phyloP scores from a whole-genome alignment of 768 basidiomycete genomes.

The Porpolomopsis calyptriformis region DNA sequence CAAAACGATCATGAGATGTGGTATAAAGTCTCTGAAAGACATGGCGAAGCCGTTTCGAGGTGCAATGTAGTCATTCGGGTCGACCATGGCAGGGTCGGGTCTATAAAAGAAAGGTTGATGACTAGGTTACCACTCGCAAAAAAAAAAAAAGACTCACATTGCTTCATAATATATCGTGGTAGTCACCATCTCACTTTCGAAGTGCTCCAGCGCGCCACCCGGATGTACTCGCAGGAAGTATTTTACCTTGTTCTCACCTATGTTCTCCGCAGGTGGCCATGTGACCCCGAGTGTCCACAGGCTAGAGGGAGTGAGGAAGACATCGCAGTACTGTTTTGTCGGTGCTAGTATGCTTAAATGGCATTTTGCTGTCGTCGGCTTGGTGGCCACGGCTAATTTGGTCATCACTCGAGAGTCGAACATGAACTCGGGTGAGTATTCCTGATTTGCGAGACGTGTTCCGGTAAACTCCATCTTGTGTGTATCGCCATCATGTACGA shows the following conservation, averaged over 20 bases:
- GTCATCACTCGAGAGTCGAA: slow-evolving; percentile 70
- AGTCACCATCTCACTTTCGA: slow-evolving; percentile 69
- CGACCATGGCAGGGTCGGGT: slow-evolving; percentile 66
- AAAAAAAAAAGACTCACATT: slow-evolving; percentile 37
- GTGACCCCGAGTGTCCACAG: slow-evolving; percentile 67
- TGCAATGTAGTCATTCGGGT: slow-evolving; percentile 68
- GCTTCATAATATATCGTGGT: slow-evolving; percentile 83
- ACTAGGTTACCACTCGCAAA: neutral
- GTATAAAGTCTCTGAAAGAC: slow-evolving; percentile 70
- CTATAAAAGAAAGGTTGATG: slow-evolving; percentile 25
- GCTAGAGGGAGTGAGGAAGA: slow-evolving; percentile 58
- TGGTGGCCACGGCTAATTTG: slow-evolving; percentile 65
- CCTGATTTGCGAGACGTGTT: slow-evolving; percentile 56
- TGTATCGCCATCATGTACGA: slow-evolving; percentile 65
- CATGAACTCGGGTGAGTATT: slow-evolving; percentile 56
- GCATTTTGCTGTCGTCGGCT: slow-evolving; percentile 68
- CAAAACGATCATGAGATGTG: slow-evolving; percentile 71
- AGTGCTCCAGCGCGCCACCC: slow-evolving; percentile 79
- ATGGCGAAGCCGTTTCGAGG: slow-evolving; percentile 81
- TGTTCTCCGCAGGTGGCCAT: slow-evolving; percentile 67
- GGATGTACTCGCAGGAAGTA: slow-evolving; percentile 78
- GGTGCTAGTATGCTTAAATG: slow-evolving; percentile 67
- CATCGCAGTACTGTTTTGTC: slow-evolving; percentile 67
- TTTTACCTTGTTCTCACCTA: slow-evolving; percentile 64
- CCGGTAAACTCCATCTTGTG: slow-evolving; percentile 80